Conservation (phyloP, 805 yeast species). For the Wickerhamomyces alni region DNA sequence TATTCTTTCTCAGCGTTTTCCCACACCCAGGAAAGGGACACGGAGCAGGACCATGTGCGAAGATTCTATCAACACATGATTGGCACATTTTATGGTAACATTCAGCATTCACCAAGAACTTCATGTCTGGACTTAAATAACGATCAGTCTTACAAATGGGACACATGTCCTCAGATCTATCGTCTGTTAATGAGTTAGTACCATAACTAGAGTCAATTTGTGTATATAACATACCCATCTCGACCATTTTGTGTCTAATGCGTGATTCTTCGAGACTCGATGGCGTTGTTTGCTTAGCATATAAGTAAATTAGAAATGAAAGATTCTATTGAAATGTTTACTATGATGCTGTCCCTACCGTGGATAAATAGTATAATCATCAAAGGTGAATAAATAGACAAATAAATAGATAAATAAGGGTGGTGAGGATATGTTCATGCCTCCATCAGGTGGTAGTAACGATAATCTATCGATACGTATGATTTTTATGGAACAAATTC, state of each 20-base stretch:
- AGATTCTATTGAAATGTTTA: too few species aligned
- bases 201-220: too few species aligned
- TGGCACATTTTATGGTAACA: slow-evolving; percentile 98
- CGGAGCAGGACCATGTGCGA: slow-evolving; percentile 90
- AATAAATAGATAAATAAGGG: background rate
- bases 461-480: too few species aligned
- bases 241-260: background rate
- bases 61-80: slow-evolving; percentile 93
- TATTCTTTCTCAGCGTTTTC: slow-evolving; percentile 77
- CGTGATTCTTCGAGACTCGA: too few species aligned
- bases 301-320: too few species aligned
- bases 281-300: too few species aligned
- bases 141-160: slow-evolving; percentile 96
- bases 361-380: too few species aligned
- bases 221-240: slow-evolving; percentile 1
- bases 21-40: slow-evolving; percentile 94
- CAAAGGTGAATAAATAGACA: too few species aligned
- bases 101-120: slow-evolving; percentile 89
- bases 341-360: too few species aligned
- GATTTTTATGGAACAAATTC: background rate
- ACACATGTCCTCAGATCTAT: slow-evolving; percentile 72
- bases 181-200: slow-evolving; percentile 27
- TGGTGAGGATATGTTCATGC: too few species aligned
- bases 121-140: slow-evolving; percentile 89
- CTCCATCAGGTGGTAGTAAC: too few species aligned